Evolutionary conservation across 257 asterid species (phyloP), one percentile per base, ranked within the genome.

Genomic region (Ehretia macrophylla): DNA sequence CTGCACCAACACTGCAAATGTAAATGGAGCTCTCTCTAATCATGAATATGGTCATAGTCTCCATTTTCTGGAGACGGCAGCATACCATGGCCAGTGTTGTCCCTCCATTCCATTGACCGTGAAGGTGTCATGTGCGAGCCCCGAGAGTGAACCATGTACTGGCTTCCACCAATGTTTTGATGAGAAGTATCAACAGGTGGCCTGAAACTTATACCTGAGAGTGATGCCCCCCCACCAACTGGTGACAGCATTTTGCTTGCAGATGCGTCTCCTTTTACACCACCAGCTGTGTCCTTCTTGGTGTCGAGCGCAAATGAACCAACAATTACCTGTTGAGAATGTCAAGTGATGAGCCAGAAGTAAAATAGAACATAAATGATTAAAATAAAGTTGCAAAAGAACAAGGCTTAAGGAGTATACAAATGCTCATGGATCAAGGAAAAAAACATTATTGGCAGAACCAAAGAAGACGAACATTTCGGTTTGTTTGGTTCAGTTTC

Each of bases 41-140:
- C 74, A 27, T 62, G 51, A 48, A 63, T 70, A 67, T 63, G 76
- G 0, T 47, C 32, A 47, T 68, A 78, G 72, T 72, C 76, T 48
- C 82, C 87, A 59, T 78, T 78, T 64, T 73, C 82, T 56, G 80
- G 74, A 50, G 84, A 75, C 22, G 68, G 83, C 68, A 65, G 75
- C 77, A 78, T 20, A 52, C 67, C 77, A 59, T 63, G 68, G 27
- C 66, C 75, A 3, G 71, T 56, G 65, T 52, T 65, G 57, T 48
- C 65, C 56, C 78, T 77, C 85, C 85, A 79, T 22, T 79, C 79
- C 70, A 63, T 63, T 62, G 72, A 69, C 20, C 58, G 77, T 23
- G 75, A 54, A 38, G 72, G 81, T 22, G 69, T 51, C 61, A 76
- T 60, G 17, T 79, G 85, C 75, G 56, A 38, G 64, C 75, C 62